Evolutionary conservation across 208 protist genomes (phyloP).

Genomic region (Entamoeba dispar): DNA sequence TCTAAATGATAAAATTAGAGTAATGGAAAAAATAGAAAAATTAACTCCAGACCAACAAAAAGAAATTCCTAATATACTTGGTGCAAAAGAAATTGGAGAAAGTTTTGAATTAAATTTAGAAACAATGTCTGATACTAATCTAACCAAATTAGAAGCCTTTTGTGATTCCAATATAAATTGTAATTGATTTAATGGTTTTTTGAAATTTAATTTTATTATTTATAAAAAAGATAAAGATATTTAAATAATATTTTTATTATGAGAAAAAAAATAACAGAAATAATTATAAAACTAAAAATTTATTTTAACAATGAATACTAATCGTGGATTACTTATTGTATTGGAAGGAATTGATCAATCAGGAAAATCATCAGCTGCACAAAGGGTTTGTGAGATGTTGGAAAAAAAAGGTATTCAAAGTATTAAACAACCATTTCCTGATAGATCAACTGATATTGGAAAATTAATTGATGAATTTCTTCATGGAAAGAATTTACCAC

Average conservation of each 20-base stretch:
- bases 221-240: too few relatives aligned
- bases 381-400: not conserved
- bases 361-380: not conserved
- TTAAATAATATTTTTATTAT: too few relatives aligned
- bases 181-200: too few relatives aligned
- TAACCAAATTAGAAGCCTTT: not conserved
- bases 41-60: not conserved
- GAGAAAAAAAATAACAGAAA: too few relatives aligned
- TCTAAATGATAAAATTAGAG: not conserved
- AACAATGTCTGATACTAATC: not conserved
- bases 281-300: too few relatives aligned
- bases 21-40: not conserved
- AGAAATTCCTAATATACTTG: not conserved
- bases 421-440: not conserved
- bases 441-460: not conserved
- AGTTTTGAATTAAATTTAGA: not conserved
- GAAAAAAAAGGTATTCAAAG: not conserved
- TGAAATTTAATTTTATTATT: too few relatives aligned
- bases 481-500: not conserved
- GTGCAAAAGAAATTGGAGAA: not conserved
- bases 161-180: not conserved
- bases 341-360: not conserved
- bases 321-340: not conserved
- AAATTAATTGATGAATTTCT: slow-evolving; percentile 3
- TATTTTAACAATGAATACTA: too few relatives aligned